Base-by-base conservation (phyloP, 2,329 filamentous ascomycete genomes). In the Leptosphaerulina australis region DNA sequence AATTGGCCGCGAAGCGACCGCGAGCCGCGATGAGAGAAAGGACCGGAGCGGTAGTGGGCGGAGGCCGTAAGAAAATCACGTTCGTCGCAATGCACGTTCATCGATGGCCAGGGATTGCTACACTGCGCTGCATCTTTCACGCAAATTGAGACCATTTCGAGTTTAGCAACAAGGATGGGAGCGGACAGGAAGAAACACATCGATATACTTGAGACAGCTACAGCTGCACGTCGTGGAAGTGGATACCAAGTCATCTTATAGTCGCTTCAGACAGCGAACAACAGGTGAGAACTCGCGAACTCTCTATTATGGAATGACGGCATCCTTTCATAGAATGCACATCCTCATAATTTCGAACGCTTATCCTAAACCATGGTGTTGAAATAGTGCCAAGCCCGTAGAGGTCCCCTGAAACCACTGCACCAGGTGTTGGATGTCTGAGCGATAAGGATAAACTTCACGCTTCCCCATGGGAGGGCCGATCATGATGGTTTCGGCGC, bases 181-280 rank as follows among this genome's bases (percentile, higher is more conserved):
- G 52, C 57, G 28, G 55, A 35, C 36, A 37, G 29, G 21, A 55
- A 45, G 22, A 34, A 34, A 33, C 30, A 36, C 47, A 22, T 46
- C 43, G 50, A 53, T 63, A 50, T 61, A 63, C 37, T 35, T 64
- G 62, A 64, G 58, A 63, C 62, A 25, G 35, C 56, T 50, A 61
- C 53, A 53, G 47, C 55, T 45, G 38, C 48, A 34, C 43, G 29
- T 56, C 38, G 57, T 53, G 43, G 43, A 34, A 53, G 53, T 47
- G 44, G 38, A 44, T 35, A 30, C 44, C 30, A 18, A 18, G 4
- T 40, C 44, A 53, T 57, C 46, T 47, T 43, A 36, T 38, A 26
- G 31, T 36, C 36, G 56, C 58, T 54, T 54, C 58, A 60, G 43
- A 50, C 40, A 31, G 18, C 30, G 15, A 33, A 31, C 36, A 36